Evolutionary conservation across 2,329 filamentous ascomycete species (phyloP).

Genomic region (Fusarium gaditjirri): DNA sequence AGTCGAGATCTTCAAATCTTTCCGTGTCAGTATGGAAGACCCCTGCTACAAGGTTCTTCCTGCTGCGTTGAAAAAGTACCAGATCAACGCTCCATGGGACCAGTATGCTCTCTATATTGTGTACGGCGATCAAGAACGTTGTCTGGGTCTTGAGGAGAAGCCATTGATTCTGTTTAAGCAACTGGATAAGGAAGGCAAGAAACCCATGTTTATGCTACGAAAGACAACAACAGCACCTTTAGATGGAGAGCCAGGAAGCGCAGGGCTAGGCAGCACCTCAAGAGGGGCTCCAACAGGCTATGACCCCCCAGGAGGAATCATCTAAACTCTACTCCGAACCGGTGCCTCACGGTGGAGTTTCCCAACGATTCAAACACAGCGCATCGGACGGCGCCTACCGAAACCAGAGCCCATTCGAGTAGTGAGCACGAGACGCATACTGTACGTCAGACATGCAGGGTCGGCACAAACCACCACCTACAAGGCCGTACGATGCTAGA

Average conservation of each 20-base stretch:
- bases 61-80: constrained; percentile 95
- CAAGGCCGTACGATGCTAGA: constrained; percentile 28
- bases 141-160: constrained; percentile 89
- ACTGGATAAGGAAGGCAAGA: constrained; percentile 94
- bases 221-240: constrained; percentile 67
- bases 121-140: constrained; percentile 97
- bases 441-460: constrained; percentile 32
- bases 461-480: constrained; percentile 17
- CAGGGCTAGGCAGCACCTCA: constrained; percentile 59
- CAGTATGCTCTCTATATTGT: constrained; percentile 99
- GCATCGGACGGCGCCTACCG: constrained; percentile 30
- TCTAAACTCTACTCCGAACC: constrained; percentile 50
- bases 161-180: constrained; percentile 97
- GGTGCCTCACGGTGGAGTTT: constrained; percentile 7
- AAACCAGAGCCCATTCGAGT: constrained; percentile 30
- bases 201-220: constrained; percentile 99
- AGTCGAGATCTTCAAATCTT: constrained; percentile 98
- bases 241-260: constrained; percentile 65
- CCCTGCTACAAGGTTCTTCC: constrained; percentile 97
- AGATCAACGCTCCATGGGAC: constrained; percentile 97
- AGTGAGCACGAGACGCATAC: constrained; percentile 25
- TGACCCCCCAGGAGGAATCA: constrained; percentile 70
- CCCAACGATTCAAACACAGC: constrained; percentile 4
- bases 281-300: constrained; percentile 61
- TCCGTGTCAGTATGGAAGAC: constrained; percentile 97